Conservation (phyloP, 2,329 filamentous ascomycete genomes). For the Phoma sp. region DNA sequence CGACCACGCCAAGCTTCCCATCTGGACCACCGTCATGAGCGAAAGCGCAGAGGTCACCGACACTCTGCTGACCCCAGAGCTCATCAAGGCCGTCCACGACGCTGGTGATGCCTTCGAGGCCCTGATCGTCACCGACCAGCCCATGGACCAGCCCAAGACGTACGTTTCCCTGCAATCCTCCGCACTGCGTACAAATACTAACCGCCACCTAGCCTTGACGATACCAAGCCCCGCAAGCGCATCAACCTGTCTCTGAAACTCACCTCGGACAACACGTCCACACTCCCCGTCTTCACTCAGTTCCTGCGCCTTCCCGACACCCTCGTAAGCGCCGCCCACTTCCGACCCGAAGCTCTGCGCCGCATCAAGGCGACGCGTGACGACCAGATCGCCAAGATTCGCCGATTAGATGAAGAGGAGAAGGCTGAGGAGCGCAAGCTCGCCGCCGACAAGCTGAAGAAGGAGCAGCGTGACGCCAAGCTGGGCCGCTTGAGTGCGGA, state of each 20-base stretch:
- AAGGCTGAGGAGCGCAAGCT: constrained; percentile 66
- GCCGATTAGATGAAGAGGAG: constrained; percentile 76
- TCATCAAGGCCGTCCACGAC: constrained; percentile 77
- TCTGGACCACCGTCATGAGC: constrained; percentile 93
- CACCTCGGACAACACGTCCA: constrained; percentile 62
- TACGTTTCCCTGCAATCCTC: constrained; percentile 54
- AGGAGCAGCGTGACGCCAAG: constrained; percentile 75
- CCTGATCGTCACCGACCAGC: constrained; percentile 88
- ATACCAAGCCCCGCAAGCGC: constrained; percentile 84
- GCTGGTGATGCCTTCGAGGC: constrained; percentile 81
- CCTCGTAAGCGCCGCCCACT: constrained; percentile 77
- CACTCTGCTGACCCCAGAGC: constrained; percentile 81
- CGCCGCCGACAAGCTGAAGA: constrained; percentile 69
- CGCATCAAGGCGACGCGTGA: constrained; percentile 84
- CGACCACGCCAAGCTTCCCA: constrained; percentile 86
- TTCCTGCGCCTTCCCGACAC: constrained; percentile 86
- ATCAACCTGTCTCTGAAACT: constrained; percentile 77
- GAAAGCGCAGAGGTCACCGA: constrained; percentile 96
- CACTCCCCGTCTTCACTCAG: constrained; percentile 78
- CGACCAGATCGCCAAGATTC: constrained; percentile 77
- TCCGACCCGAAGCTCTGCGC: constrained; percentile 85
- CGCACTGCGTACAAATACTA: not conserved
- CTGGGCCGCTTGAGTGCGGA: constrained; percentile 71
- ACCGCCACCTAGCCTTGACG: constrained; percentile 69
- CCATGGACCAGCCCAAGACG: constrained; percentile 83